A percentile compares a stretch with the other conserved stretches of the same genome.
Conservation (phyloP, 495 filamentous ascomycete genomes). For the Neurospora sp. region DNA sequence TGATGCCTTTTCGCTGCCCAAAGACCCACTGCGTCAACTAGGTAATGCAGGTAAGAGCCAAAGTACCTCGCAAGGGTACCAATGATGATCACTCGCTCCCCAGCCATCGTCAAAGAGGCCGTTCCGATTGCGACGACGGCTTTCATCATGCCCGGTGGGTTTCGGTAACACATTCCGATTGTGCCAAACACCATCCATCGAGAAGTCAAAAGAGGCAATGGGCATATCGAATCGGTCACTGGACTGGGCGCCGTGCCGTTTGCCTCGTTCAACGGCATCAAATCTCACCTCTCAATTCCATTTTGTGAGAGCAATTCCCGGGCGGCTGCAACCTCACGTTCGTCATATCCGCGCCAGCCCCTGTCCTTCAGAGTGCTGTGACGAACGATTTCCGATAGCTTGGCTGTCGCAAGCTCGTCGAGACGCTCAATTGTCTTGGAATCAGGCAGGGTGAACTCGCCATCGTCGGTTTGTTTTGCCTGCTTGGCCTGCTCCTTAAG, state of each 20-base stretch:
- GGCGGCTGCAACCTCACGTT: slow-evolving; percentile 68
- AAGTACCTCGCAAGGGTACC: slow-evolving; percentile 8
- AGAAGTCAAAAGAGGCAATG: background rate
- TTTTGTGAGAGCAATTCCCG: slow-evolving; percentile 53
- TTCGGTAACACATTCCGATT: background rate
- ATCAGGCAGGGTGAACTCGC: slow-evolving; percentile 34
- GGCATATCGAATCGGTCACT: slow-evolving; percentile 18
- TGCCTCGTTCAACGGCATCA: background rate
- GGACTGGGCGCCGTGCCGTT: slow-evolving; percentile 11
- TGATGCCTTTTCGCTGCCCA: slow-evolving; percentile 20
- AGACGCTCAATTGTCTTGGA: slow-evolving; percentile 52
- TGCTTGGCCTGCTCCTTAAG: slow-evolving; percentile 23
- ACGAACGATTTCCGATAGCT: slow-evolving; percentile 66
- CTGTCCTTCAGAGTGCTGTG: slow-evolving; percentile 46
- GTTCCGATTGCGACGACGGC: slow-evolving; percentile 1
- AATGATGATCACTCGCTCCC: slow-evolving; percentile 8
- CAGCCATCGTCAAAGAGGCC: slow-evolving; percentile 1
- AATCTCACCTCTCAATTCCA: slow-evolving; percentile 23
- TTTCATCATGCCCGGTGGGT: background rate
- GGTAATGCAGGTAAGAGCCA: slow-evolving; percentile 6
- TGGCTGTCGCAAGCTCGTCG: slow-evolving; percentile 60
- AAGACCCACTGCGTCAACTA: slow-evolving; percentile 21
- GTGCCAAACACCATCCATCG: slow-evolving; percentile 17
- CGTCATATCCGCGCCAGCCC: slow-evolving; percentile 62
- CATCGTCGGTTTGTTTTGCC: slow-evolving; percentile 23